Percentiles rank a stretch among this genome's conserved stretches.
These are phyloP conservation scores for Candida sanyaensis DNA, from an alignment of 1,139 yeast species.

Conservation along the genomic window DNA sequence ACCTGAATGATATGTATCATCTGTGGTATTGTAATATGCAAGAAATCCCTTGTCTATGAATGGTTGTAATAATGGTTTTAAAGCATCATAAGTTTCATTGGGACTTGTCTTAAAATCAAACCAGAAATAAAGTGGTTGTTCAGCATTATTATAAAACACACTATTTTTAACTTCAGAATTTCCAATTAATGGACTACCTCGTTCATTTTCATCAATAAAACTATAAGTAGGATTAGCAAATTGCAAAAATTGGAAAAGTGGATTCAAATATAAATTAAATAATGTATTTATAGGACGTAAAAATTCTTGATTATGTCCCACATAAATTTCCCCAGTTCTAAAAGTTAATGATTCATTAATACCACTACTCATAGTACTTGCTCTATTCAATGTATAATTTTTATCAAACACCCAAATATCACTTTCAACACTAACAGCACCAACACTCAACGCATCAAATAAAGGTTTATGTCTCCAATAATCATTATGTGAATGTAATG, in stretches of 20 bases:
- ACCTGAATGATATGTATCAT: conserved; percentile 27
- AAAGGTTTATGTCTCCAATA: conserved; percentile 69
- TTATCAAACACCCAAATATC: conserved; percentile 62
- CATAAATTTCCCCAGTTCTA: conserved; percentile 48
- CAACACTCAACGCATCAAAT: conserved; percentile 59
- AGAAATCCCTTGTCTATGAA: conserved; percentile 36
- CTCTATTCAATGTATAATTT: conserved; percentile 25
- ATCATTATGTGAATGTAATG: conserved; percentile 75
- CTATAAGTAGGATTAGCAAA: conserved; percentile 40
- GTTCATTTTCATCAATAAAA: conserved; percentile 11
- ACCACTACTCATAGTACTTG: conserved; percentile 22
- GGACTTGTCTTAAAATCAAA: conserved; percentile 45
- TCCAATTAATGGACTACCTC: conserved; percentile 17
- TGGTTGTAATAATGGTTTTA: conserved; percentile 30
- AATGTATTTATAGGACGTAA: conserved; percentile 49
- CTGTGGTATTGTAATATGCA: conserved; percentile 31
- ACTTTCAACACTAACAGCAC: conserved; percentile 67
- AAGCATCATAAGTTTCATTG: conserved; percentile 29
- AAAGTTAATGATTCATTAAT: conserved; percentile 23
- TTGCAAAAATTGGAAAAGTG: conserved; percentile 49
- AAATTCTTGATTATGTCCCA: conserved; percentile 62
- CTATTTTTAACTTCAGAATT: conserved; percentile 24
- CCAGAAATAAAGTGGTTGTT: conserved; percentile 41
- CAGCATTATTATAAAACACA: conserved; percentile 42
- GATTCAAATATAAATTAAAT: conserved; percentile 53